phyloP scores from a whole-genome alignment of 108 stramenopile species.

The Nannochloropsis gaditana region DNA sequence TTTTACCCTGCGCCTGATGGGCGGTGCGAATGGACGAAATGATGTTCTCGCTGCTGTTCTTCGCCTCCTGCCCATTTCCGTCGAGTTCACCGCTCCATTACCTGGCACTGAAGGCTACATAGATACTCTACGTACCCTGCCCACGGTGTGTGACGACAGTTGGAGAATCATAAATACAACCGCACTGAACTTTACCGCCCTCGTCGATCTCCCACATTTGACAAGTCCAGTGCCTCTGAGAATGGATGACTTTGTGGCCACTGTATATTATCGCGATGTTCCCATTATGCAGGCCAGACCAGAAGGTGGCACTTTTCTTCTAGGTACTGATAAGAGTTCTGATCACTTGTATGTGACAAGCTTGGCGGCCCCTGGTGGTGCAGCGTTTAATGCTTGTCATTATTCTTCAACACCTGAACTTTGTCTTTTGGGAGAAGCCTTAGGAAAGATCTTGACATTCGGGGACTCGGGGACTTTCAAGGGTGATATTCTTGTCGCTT shows the following conservation, averaged over 20 bases:
- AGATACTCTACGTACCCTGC: not conserved
- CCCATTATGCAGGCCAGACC: not conserved
- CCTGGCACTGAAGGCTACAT: not conserved
- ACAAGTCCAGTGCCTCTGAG: not conserved
- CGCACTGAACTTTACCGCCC: not conserved
- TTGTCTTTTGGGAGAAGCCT: conserved; percentile 14
- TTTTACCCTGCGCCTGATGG: not conserved
- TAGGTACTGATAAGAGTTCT: not conserved
- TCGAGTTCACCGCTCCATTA: not conserved
- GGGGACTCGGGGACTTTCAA: not conserved
- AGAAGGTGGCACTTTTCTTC: not conserved
- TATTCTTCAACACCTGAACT: not conserved
- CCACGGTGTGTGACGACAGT: not conserved
- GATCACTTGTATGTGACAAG: not conserved
- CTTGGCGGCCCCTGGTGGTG: not conserved
- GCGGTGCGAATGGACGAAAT: not conserved
- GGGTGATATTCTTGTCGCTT: not conserved
- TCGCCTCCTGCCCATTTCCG: not conserved
- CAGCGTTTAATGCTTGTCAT: not conserved
- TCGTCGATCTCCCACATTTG: conserved; percentile 8
- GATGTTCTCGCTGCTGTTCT: not conserved
- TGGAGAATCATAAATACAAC: not conserved
- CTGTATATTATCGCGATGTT: not conserved
- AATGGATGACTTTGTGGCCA: not conserved
- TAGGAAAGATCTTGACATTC: not conserved